Conservation (phyloP, 2,329 filamentous ascomycete species). For the Proliferodiscus dingleyae region DNA sequence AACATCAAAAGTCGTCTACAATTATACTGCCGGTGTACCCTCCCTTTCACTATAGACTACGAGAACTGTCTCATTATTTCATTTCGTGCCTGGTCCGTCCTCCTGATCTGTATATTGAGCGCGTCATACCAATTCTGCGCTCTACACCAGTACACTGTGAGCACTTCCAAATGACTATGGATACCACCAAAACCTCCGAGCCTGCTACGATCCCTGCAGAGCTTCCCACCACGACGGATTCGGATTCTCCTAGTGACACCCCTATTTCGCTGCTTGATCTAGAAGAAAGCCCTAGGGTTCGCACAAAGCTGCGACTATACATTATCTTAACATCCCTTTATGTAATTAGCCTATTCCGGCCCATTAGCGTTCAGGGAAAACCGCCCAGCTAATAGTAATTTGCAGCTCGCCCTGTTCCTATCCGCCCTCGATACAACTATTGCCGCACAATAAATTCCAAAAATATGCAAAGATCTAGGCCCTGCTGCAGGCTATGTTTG, state of each 20-base stretch:
- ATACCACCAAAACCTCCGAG: background rate
- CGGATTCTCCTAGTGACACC: slow-evolving; percentile 2
- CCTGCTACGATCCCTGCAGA: background rate
- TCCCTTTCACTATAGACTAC: too few species aligned
- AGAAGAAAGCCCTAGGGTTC: slow-evolving; percentile 16
- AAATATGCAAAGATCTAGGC: slow-evolving; percentile 36
- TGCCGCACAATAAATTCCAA: slow-evolving; percentile 36
- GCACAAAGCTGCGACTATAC: slow-evolving; percentile 25
- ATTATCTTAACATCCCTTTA: slow-evolving; percentile 24
- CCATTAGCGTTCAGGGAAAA: background rate
- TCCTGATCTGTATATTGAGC: too few species aligned
- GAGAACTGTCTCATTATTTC: too few species aligned
- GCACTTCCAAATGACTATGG: background rate
- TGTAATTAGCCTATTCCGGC: slow-evolving; percentile 11
- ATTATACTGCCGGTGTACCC: too few species aligned
- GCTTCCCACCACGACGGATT: background rate
- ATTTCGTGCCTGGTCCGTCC: too few species aligned
- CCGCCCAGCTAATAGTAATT: background rate
- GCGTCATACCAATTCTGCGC: too few species aligned
- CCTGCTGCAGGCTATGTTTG: slow-evolving; percentile 45
- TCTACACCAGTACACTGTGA: background rate
- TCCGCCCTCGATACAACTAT: slow-evolving; percentile 33
- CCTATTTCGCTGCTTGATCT: slow-evolving; percentile 15
- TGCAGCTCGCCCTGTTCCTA: slow-evolving; percentile 10
- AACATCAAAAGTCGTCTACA: too few species aligned